Evolutionary conservation across 2,329 filamentous ascomycete species (phyloP).

Genomic region (Monosporascus sp.): DNA sequence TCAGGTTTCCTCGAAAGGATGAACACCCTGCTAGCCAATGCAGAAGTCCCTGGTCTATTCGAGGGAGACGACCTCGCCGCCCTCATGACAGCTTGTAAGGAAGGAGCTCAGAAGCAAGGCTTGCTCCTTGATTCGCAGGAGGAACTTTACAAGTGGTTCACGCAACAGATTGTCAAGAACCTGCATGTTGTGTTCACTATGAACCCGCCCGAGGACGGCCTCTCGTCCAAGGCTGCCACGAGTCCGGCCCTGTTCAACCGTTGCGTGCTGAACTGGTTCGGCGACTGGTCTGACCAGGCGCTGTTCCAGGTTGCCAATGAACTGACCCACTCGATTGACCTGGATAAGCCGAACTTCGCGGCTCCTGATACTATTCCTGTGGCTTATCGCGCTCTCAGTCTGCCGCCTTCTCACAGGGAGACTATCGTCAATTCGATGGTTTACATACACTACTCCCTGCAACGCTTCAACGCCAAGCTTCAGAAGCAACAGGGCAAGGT

Average conservation of each 20-base stretch:
- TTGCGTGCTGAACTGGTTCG: slow-evolving; percentile 99
- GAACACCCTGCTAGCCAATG: slow-evolving; percentile 97
- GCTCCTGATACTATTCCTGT: slow-evolving; percentile 90
- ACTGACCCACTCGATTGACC: slow-evolving; percentile 90
- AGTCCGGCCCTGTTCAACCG: slow-evolving; percentile 98
- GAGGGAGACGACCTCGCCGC: slow-evolving; percentile 98
- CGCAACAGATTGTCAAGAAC: slow-evolving; percentile 97
- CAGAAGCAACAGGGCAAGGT: slow-evolving; percentile 87
- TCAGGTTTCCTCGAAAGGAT: slow-evolving; percentile 98
- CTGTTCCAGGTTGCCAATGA: slow-evolving; percentile 96
- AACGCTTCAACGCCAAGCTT: slow-evolving; percentile 81
- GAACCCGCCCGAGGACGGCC: slow-evolving; percentile 94
- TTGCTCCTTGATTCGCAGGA: slow-evolving; percentile 94
- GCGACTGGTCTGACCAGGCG: slow-evolving; percentile 98
- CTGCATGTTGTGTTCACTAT: slow-evolving; percentile 99
- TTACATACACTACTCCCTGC: slow-evolving; percentile 92
- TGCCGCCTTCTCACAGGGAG: slow-evolving; percentile 87
- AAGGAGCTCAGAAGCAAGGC: slow-evolving; percentile 93
- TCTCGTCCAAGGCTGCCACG: slow-evolving; percentile 94
- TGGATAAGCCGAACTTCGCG: slow-evolving; percentile 79
- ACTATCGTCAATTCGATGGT: slow-evolving; percentile 98
- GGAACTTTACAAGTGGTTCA: slow-evolving; percentile 99
- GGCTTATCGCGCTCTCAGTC: slow-evolving; percentile 76
- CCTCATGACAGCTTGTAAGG: slow-evolving; percentile 99
- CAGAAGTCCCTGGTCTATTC: slow-evolving; percentile 97